Evolutionary conservation across 257 asterid species (phyloP).

Genomic region (Rehmannia glutinosa): DNA sequence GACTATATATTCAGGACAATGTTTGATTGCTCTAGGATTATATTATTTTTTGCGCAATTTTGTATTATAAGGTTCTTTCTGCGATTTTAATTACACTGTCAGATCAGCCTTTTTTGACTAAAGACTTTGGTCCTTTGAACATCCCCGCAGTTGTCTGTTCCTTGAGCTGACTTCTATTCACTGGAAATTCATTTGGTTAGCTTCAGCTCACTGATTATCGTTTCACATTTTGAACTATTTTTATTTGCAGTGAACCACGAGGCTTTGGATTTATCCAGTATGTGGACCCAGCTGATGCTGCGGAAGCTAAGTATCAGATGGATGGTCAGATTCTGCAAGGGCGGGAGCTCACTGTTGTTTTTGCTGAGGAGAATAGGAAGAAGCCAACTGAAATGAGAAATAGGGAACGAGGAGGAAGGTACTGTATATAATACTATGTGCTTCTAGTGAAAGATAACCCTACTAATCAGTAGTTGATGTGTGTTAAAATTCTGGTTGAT

Average conservation of each 20-base stretch:
- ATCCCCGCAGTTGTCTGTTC: background rate
- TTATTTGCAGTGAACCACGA: conserved; percentile 51
- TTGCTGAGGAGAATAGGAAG: conserved; percentile 81
- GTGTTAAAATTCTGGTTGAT: background rate
- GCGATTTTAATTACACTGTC: background rate
- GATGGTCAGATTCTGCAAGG: conserved; percentile 65
- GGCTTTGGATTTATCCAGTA: conserved; percentile 84
- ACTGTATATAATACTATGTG: background rate
- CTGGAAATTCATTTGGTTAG: background rate
- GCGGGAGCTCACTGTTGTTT: conserved; percentile 74
- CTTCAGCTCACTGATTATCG: background rate
- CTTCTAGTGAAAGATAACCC: background rate
- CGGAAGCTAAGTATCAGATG: conserved; percentile 75
- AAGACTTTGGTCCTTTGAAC: background rate
- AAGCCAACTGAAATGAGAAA: conserved; percentile 69
- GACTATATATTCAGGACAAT: background rate
- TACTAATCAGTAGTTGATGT: background rate
- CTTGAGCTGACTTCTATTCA: background rate
- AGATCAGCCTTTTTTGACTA: background rate
- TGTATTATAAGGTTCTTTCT: background rate
- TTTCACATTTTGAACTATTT: background rate
- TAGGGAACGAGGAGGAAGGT: conserved; percentile 56
- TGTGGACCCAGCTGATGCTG: conserved; percentile 75
- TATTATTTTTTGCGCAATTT: background rate
- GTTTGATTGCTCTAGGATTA: background rate